Percentiles rank a stretch among this genome's conserved stretches.
Evolutionary conservation across 2,329 filamentous ascomycete genomes (phyloP).

Genomic region (Alternaria arbusti): DNA sequence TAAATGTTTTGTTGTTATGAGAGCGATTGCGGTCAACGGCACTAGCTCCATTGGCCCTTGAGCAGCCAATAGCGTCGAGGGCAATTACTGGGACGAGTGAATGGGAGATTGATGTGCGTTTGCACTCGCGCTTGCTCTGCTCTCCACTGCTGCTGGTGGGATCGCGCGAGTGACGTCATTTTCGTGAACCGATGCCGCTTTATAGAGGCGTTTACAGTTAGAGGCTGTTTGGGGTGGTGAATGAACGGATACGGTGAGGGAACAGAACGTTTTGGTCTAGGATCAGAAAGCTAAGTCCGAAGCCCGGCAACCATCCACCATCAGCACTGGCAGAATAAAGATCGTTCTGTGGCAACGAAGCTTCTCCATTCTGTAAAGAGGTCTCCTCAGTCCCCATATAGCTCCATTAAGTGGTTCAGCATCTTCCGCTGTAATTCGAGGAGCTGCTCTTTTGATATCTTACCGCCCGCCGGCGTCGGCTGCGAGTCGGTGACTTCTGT

Average conservation of each 20-base stretch:
- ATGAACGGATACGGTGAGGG: background rate
- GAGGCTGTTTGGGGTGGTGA: background rate
- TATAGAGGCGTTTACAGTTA: background rate
- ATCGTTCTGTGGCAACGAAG: background rate
- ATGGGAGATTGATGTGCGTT: conserved; percentile 5
- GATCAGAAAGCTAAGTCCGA: background rate
- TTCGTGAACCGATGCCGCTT: background rate
- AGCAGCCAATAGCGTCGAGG: conserved; percentile 11
- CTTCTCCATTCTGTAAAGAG: background rate
- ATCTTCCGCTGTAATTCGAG: conserved; percentile 45
- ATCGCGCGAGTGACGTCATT: background rate
- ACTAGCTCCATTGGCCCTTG: background rate
- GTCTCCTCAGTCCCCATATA: conserved; percentile 34
- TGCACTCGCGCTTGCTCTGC: conserved; percentile 5
- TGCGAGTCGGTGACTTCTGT: background rate
- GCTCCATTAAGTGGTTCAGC: conserved; percentile 41
- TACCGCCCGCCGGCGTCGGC: conserved; percentile 11
- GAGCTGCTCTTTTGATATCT: conserved; percentile 36
- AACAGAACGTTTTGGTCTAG: background rate
- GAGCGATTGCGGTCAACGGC: background rate
- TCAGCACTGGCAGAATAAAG: background rate
- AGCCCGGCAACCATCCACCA: background rate
- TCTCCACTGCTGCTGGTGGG: background rate
- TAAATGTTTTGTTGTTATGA: conserved; percentile 7
- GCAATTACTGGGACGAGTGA: conserved; percentile 8